Evolutionary conservation across 257 asterid genomes (phyloP).

Genomic region (Scutellaria baicalensis): DNA sequence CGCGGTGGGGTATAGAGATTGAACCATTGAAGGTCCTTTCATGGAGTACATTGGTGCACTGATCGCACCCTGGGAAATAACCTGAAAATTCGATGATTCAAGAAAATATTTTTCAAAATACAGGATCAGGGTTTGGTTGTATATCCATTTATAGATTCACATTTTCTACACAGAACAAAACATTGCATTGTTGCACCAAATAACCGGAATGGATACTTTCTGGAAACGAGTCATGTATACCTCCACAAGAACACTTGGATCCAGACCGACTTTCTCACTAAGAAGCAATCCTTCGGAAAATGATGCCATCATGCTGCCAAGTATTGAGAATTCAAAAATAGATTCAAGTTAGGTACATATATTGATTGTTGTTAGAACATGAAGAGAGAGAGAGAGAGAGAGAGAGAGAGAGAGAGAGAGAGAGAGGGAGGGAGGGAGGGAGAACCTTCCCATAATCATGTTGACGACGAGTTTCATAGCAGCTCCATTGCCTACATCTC

Average conservation of each 20-base stretch:
- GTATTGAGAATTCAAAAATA: neutral
- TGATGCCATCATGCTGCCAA: slow-evolving; percentile 93
- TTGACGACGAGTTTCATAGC: slow-evolving; percentile 95
- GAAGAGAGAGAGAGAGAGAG: neutral
- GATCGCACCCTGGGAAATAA: slow-evolving; percentile 90
- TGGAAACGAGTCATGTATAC: slow-evolving; percentile 20
- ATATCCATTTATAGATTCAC: too few species aligned
- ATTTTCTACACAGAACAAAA: too few species aligned
- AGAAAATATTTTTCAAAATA: neutral
- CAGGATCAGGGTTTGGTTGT: too few species aligned
- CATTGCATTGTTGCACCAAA: too few species aligned
- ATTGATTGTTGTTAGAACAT: neutral
- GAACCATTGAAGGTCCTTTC: slow-evolving; percentile 96
- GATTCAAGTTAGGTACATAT: neutral
- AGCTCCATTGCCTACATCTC: slow-evolving; percentile 94
- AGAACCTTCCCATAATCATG: slow-evolving; percentile 99
- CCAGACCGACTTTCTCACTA: slow-evolving; percentile 86
- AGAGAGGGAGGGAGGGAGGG: too few species aligned
- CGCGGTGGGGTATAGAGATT: slow-evolving; percentile 82
- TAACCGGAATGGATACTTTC: neutral
- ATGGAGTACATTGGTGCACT: slow-evolving; percentile 84
- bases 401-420: neutral
- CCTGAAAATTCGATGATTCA: slow-evolving; percentile 34
- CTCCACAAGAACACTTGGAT: slow-evolving; percentile 79
- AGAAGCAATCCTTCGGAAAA: slow-evolving; percentile 91